Evolutionary conservation across 805 yeast genomes (phyloP), one percentile per base, ranked within the genome.

Genomic region (Hyphopichia homilentoma): DNA sequence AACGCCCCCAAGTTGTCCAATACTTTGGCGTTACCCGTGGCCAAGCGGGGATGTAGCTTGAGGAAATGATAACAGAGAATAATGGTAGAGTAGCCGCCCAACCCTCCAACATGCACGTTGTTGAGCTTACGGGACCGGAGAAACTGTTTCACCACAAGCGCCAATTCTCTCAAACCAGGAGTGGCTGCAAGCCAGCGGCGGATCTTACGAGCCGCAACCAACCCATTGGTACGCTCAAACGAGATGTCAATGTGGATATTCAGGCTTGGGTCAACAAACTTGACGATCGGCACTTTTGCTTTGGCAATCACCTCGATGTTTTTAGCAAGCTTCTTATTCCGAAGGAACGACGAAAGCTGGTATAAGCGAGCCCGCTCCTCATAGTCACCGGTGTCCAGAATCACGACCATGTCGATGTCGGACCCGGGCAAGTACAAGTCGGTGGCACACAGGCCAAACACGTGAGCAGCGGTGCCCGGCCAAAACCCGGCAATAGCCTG

Each of bases 401-500:
- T 66, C 16, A 90, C 75, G 27, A 89, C 97, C 79, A 93, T 81
- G 57, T 90, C 98, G 20, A 90, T 87, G 67, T 90, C 98, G 0
- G 96, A 86, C 2, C 95, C 95, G 0, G 97, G 97, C 12, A 90
- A 66, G 51, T 88, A 90, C 39, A 90, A 63, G 51, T 89, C 96
- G 0, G 97, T 89, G 0, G 97, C 96, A 55, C 77, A 84, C 0
- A 97, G 89, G 0, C 98, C 98, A 65, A 93, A 90, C 6, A 89
- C 95, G 40, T 81, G 81, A 4, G 84, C 75, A 35, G 81, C 83
- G 11, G 90, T 79, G 40, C 77, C 84, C 1, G 79, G 79, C 96
- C 97, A 90, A 33, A 81, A 61, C 2, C 58, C 52, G 5, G 65
- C 58, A 1, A 76, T 66, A 32, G 75, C 69, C 5, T 56, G 51